Conservation (phyloP, 441 rosid species). For the Gossypium gossypioides region DNA sequence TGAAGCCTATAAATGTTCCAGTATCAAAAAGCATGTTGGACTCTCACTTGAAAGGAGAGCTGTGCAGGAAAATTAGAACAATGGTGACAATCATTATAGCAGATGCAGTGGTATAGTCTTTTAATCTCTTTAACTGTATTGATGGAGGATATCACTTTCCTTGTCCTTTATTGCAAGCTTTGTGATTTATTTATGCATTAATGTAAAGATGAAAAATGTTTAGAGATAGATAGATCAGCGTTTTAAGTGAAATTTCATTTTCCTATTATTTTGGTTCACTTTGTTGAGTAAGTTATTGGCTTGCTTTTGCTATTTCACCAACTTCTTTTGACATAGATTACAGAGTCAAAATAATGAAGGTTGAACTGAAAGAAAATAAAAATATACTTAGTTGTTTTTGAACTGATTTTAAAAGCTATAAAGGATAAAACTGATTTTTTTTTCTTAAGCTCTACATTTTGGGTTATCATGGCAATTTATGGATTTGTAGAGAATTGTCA, state of each 20-base stretch:
- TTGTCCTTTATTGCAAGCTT: neutral
- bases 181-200: neutral
- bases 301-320: neutral
- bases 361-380: neutral
- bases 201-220: neutral
- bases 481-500: neutral
- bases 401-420: neutral
- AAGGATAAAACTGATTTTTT: neutral
- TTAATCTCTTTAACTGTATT: neutral
- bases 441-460: neutral
- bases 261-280: neutral
- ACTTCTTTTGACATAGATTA: neutral
- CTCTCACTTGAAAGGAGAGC: constrained; percentile 62
- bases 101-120: constrained; percentile 64
- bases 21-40: constrained; percentile 82
- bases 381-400: neutral
- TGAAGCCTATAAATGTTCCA: constrained; percentile 75
- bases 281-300: neutral
- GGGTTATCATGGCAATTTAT: neutral
- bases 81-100: constrained; percentile 70
- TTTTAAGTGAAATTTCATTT: neutral
- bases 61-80: constrained; percentile 38
- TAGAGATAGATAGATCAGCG: neutral
- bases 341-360: neutral
- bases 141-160: neutral